These are phyloP conservation scores for Mucor racemosus DNA, from an alignment of 371 early-diverging fungal species.

Conservation along the genomic window DNA sequence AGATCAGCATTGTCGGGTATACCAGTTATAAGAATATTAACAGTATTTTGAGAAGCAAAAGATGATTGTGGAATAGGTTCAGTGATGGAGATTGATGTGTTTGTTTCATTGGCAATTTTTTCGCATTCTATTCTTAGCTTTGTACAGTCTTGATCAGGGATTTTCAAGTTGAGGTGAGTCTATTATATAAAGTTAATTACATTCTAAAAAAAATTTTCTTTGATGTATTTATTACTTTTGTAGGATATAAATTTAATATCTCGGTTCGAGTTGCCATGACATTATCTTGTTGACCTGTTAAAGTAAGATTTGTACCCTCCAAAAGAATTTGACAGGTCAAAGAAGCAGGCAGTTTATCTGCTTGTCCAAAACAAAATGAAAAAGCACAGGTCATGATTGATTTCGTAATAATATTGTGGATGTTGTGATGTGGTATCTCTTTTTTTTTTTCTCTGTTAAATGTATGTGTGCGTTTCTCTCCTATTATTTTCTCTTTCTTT, in stretches of 20 bases:
- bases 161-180: slow-evolving; percentile 47
- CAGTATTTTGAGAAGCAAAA: slow-evolving; percentile 43
- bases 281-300: slow-evolving; percentile 44
- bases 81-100: slow-evolving; percentile 34
- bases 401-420: slow-evolving; percentile 1
- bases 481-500: slow-evolving; percentile 5
- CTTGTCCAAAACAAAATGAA: slow-evolving; percentile 34
- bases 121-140: slow-evolving; percentile 30
- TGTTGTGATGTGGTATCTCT: background rate
- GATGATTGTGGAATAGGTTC: slow-evolving; percentile 39
- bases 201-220: slow-evolving; percentile 2
- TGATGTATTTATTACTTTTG: slow-evolving; percentile 37
- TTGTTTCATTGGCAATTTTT: slow-evolving; percentile 47
- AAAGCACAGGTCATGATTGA: slow-evolving; percentile 28
- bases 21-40: slow-evolving; percentile 47
- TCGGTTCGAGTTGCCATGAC: slow-evolving; percentile 52
- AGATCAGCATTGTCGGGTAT: slow-evolving; percentile 47
- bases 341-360: slow-evolving; percentile 38
- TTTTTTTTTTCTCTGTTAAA: background rate
- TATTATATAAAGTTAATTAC: slow-evolving; percentile 6
- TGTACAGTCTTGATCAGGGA: slow-evolving; percentile 45
- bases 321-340: slow-evolving; percentile 43
- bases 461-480: background rate
- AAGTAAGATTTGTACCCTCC: slow-evolving; percentile 48
- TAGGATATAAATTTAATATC: slow-evolving; percentile 44